Percentiles rank a stretch among this genome's conserved stretches.
Evolutionary conservation across 2,329 filamentous ascomycete genomes (phyloP).

Genomic region (Paecilomyces sp.): DNA sequence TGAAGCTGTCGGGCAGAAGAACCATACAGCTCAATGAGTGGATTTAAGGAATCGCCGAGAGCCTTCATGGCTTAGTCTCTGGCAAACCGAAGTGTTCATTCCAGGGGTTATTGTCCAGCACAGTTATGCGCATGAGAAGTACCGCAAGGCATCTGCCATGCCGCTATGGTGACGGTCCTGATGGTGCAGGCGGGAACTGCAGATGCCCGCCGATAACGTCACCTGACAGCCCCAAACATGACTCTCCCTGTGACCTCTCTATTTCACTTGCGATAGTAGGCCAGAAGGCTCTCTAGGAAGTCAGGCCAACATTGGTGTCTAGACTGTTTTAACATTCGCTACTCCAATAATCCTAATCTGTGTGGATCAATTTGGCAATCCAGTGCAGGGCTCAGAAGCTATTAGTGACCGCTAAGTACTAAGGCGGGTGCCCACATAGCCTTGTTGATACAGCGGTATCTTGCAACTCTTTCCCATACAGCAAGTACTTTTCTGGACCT

Average conservation of each 20-base stretch:
- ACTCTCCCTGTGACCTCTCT: background rate
- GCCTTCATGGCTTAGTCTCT: background rate
- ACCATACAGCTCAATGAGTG: background rate
- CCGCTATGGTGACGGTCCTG: background rate
- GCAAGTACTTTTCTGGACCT: background rate
- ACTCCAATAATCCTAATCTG: background rate
- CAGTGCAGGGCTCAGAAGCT: background rate
- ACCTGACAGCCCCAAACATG: background rate
- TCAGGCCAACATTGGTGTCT: background rate
- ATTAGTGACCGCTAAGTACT: background rate
- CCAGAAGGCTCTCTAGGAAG: background rate
- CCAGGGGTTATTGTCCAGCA: background rate
- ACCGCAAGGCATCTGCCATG: background rate
- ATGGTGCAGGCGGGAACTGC: conserved; percentile 13
- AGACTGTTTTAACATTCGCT: background rate
- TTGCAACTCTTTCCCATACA: background rate
- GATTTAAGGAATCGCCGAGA: background rate
- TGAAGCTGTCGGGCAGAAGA: conserved; percentile 1
- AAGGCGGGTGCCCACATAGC: background rate
- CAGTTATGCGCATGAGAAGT: background rate
- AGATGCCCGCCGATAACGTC: conserved; percentile 8
- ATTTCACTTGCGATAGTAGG: background rate
- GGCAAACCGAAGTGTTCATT: background rate
- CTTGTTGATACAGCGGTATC: background rate
- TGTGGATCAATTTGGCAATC: background rate